phyloP scores from a whole-genome alignment of 1,284 basidiomycete genomes.

The Cystobasidium slooffiae region DNA sequence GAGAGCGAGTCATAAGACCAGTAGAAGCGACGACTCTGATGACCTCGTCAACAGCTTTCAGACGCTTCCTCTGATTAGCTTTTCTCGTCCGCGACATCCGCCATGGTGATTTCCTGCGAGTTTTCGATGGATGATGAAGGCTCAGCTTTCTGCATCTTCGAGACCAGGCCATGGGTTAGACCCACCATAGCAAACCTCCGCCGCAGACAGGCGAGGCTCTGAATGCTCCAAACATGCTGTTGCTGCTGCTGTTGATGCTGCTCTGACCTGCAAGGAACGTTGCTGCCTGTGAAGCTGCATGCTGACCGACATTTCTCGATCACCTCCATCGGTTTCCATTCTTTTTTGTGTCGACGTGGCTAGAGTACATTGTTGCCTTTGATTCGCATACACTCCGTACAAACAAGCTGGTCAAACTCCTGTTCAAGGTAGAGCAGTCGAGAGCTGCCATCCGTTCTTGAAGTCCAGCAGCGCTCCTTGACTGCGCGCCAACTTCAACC shows the following conservation, averaged over 20 bases:
- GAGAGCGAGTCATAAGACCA: slow-evolving; percentile 73
- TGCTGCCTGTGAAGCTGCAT: background rate
- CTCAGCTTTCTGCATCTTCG: background rate
- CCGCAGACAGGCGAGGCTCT: slow-evolving; percentile 68
- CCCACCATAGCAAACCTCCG: slow-evolving; percentile 78
- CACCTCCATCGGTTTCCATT: background rate
- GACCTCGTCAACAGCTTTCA: slow-evolving; percentile 90
- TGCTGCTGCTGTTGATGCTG: slow-evolving; percentile 15
- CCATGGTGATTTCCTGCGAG: slow-evolving; percentile 88
- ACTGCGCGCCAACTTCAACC: background rate
- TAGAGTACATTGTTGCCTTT: background rate
- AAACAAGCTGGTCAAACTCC: background rate
- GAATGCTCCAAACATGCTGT: slow-evolving; percentile 76
- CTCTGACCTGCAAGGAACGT: background rate
- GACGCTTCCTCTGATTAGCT: slow-evolving; percentile 81
- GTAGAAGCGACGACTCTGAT: slow-evolving; percentile 82
- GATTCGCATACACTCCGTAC: background rate
- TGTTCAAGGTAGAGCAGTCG: background rate
- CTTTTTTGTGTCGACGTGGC: slow-evolving; percentile 20
- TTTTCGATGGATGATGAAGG: background rate
- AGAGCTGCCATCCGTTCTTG: background rate
- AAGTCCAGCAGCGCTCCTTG: background rate
- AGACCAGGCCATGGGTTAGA: background rate
- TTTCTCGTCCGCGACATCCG: slow-evolving; percentile 88
- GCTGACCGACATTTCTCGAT: slow-evolving; percentile 10